Evolutionary conservation across 306 rosid species (phyloP).

Genomic region (Inga oerstediana): DNA sequence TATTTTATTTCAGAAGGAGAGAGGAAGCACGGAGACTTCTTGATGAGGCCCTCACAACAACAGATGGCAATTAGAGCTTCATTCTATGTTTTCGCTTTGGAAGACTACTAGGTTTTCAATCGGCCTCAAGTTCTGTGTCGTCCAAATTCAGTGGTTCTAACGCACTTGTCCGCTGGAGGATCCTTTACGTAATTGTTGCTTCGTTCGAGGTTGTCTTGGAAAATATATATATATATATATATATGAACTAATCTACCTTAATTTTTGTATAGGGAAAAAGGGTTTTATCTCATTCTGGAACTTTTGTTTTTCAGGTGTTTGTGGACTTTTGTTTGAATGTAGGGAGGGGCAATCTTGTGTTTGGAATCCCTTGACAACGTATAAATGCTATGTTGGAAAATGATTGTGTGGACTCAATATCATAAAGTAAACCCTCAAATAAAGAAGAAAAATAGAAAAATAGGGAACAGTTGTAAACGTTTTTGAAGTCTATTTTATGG

Average conservation of each 20-base stretch:
- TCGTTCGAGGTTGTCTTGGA: background rate
- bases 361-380: background rate
- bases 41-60: constrained; percentile 71
- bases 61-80: constrained; percentile 55
- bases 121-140: background rate
- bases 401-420: background rate
- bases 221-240: no score
- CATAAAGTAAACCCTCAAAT: background rate
- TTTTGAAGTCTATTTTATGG: background rate
- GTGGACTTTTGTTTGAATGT: background rate
- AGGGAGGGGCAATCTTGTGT: background rate
- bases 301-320: background rate
- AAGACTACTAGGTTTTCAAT: background rate
- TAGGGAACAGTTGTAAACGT: background rate
- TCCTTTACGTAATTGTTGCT: background rate
- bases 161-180: background rate
- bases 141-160: background rate
- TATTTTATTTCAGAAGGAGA: constrained; percentile 64
- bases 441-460: background rate
- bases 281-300: background rate
- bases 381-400: background rate
- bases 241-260: background rate
- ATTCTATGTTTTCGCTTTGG: background rate
- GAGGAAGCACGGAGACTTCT: constrained; percentile 79
- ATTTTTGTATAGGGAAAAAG: background rate